Evolutionary conservation across 1,284 basidiomycete species (phyloP), one percentile per base, ranked within the genome.

Genomic region (Cryptococcus maquisensis): DNA sequence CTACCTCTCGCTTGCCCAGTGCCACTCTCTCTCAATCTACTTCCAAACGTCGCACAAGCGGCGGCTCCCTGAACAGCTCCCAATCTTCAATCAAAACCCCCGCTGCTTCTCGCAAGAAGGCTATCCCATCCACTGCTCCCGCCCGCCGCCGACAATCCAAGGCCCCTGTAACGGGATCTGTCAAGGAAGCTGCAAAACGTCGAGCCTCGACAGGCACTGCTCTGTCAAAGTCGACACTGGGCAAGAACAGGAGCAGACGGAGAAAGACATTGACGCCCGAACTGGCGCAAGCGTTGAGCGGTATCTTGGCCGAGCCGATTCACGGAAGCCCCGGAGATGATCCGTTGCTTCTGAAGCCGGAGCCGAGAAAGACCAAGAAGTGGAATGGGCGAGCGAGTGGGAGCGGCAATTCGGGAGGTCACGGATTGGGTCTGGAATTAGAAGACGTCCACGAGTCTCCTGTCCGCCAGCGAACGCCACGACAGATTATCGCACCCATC

Each of bases 301-400:
- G 55, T 15, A 47, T 54, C 13, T 18, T 60, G 24, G 36, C 49
- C 2, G 53, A 49, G 38, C 55, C 56, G 7, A 59, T 64, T n/a
- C 51, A 54, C 10, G 54, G 47, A 2, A 60, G 55, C 47, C 60
- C 58, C 8, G 61, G 60, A 4, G 62, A 66, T 38, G 64, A 66
- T 54, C 62, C 62, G 4, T 49, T 66, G 8, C 50, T 66, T n/a
- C 55, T 66, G 7, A 57, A 49, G 37, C 53, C 39, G 9, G 26
- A 40, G 37, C 10, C 9, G 3, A 15, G 12, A 24, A 7, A 23
- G 24, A 20, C 15, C 12, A 26, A 23, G 24, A 23, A 23, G 16
- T 44, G 43, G 43, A 20, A 44, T 24, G 23, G 43, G 15, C 20
- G 23, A 24, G 43, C 8, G 42, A 54, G 12, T 43, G 12, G 32